Percentiles rank a stretch among this genome's conserved stretches.
These are phyloP conservation scores for Coccinonectria pachysandricola DNA, from an alignment of 2,329 filamentous ascomycete genomes.

Conservation along the genomic window DNA sequence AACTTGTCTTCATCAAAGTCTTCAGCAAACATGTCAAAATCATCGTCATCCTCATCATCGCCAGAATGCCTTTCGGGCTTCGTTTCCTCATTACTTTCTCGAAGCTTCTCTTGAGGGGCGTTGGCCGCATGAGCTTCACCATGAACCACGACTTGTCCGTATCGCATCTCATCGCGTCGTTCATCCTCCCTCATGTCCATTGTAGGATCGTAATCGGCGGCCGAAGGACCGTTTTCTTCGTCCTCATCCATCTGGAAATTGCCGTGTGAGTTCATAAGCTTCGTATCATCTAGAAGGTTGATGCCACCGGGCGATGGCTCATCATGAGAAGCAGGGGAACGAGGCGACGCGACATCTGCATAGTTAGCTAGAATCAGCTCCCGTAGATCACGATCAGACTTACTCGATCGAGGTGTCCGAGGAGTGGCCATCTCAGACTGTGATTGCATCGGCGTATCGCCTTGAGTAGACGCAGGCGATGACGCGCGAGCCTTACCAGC, in stretches of 20 bases:
- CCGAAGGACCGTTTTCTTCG: slow-evolving; percentile 68
- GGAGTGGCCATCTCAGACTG: slow-evolving; percentile 27
- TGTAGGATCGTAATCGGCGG: slow-evolving; percentile 84
- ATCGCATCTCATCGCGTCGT: slow-evolving; percentile 55
- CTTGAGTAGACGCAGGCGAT: slow-evolving; percentile 42
- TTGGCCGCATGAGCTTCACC: slow-evolving; percentile 28
- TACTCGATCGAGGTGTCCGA: slow-evolving; percentile 39
- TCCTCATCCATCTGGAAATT: slow-evolving; percentile 28
- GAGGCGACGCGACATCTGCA: slow-evolving; percentile 31
- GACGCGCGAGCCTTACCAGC: slow-evolving; percentile 43
- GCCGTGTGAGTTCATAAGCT: slow-evolving; percentile 52
- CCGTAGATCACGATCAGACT: slow-evolving; percentile 10
- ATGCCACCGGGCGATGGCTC: slow-evolving; percentile 48
- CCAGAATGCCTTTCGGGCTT: slow-evolving; percentile 14
- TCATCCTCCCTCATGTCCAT: slow-evolving; percentile 81
- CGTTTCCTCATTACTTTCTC: slow-evolving; percentile 16
- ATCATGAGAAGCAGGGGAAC: slow-evolving; percentile 35
- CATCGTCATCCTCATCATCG: slow-evolving; percentile 55
- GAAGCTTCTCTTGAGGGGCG: slow-evolving; percentile 13
- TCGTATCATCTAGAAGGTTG: slow-evolving; percentile 55
- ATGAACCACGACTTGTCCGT: slow-evolving; percentile 43
- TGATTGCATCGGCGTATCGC: slow-evolving; percentile 29
- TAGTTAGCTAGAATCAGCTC: slow-evolving; percentile 14
- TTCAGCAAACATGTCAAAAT: slow-evolving; percentile 84
- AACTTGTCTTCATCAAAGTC: slow-evolving; percentile 62